A percentile compares a stretch with the other conserved stretches of the same genome.
Evolutionary conservation across 805 yeast genomes (phyloP).

Genomic region (Kazachstania bromeliacearum): DNA sequence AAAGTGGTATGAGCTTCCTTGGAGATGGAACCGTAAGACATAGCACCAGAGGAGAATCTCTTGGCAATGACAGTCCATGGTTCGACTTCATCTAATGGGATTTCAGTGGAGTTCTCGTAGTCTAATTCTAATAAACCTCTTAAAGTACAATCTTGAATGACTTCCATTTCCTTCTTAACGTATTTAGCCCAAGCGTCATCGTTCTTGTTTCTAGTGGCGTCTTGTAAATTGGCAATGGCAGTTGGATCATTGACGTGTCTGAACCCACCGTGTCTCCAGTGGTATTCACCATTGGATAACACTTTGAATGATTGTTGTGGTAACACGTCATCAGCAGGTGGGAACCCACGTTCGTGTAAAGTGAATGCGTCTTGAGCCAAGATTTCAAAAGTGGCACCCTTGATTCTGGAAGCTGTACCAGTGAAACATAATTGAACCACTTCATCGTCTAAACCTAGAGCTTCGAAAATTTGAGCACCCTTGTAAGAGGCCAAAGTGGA

Average conservation of each 20-base stretch:
- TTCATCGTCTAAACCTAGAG: conserved; percentile 88
- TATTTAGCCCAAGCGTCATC: conserved; percentile 87
- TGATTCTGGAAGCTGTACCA: conserved; percentile 94
- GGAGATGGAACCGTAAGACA: conserved; percentile 97
- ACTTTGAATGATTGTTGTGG: conserved; percentile 51
- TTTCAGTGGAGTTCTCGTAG: conserved; percentile 56
- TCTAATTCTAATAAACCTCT: conserved; percentile 93
- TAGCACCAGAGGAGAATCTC: conserved; percentile 97
- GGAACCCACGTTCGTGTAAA: conserved; percentile 86
- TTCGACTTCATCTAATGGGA: conserved; percentile 95
- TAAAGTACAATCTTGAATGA: conserved; percentile 84
- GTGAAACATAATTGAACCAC: conserved; percentile 93
- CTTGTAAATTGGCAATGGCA: conserved; percentile 91
- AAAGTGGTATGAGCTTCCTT: conserved; percentile 97
- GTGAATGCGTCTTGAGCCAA: conserved; percentile 95
- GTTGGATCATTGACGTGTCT: conserved; percentile 90
- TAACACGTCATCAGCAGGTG: conserved; percentile 54
- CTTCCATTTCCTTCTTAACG: conserved; percentile 82
- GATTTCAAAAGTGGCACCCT: conserved; percentile 91
- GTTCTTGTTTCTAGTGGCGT: conserved; percentile 95
- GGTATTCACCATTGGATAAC: conserved; percentile 73
- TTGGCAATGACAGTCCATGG: conserved; percentile 99
- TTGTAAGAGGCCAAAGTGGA: conserved; percentile 96
- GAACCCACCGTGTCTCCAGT: conserved; percentile 98
- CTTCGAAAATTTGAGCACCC: conserved; percentile 98